Conservation (phyloP, 257 asterid species). For the Salvia rosmarinus region DNA sequence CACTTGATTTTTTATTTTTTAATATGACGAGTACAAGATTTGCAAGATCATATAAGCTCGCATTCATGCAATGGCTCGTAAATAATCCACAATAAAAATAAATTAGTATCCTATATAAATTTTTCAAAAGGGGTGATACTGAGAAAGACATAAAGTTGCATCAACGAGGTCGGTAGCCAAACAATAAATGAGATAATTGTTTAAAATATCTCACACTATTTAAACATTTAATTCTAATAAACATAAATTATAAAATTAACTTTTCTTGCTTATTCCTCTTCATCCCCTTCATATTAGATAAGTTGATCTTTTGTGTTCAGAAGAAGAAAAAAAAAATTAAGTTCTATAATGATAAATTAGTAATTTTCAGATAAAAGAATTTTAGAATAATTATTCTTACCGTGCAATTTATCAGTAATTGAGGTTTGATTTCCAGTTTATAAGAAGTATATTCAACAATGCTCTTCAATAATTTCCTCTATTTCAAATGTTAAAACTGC, state of each 20-base stretch:
- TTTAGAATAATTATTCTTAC: no score
- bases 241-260: no score
- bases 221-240: no score
- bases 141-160: background rate
- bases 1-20: background rate
- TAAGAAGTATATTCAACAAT: background rate
- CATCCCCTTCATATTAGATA: background rate
- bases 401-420: no score
- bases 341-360: no score
- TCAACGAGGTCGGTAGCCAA: conserved; percentile 2
- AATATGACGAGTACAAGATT: background rate
- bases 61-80: background rate
- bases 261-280: no score
- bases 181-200: background rate
- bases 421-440: no score
- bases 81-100: background rate
- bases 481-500: background rate
- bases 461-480: background rate
- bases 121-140: background rate
- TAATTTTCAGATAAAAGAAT: no score
- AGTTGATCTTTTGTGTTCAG: no score
- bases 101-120: no score
- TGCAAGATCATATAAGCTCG: background rate
- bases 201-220: no score
- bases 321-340: no score